Evolutionary conservation across 306 rosid species (phyloP), one percentile per base, ranked within the genome.

Genomic region (Fragaria nilgerrensis): DNA sequence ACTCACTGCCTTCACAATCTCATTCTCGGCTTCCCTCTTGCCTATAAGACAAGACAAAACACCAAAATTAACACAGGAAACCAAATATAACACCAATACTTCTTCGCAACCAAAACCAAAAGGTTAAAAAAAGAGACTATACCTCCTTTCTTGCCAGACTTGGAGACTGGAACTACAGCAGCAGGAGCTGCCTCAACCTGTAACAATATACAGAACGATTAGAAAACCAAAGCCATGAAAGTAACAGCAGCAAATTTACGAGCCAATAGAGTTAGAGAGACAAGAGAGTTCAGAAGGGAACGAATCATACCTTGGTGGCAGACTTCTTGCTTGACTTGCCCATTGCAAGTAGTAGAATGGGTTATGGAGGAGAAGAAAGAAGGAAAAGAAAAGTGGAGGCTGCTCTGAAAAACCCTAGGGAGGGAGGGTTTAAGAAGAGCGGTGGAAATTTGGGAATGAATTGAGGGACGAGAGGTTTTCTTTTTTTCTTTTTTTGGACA

Each of bases 251-350:
- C 8, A 29, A 29, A 29, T 29, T 29, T 29, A 29, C 32, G 32
- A 29, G 71, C 9, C 39, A 36, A 36, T 36, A 36, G 39, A 36
- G 39, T 36, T 36, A 29, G 5, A 36, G 39, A 36, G 39, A 36
- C 1, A 34, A 29, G 41, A 65, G 16, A 4, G 72, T 3, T 7
- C 36, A 53, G 15, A 12, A 68, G 52, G 22, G n/a, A 47, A 73
- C 74, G 8, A 64, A 41, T 0, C 79, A 13, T 79, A 94, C 97
- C 5, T 94, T 90, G 75, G 88, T 4, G 47, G 85, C 91, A 1
- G 98, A 87, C 55, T 94, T 92, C 89, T 90, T 94, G 90, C 93
- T 90, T 13, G 92, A 81, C 80, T 92, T 94, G 55, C 88, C 89
- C 98, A 94, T 94, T n/a, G 1, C 22, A 34, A 13, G 44, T 14